A percentile compares a stretch with the other conserved stretches of the same genome.
phyloP scores from a whole-genome alignment of 2,329 filamentous ascomycete species.

The Scedosporium boydii region DNA sequence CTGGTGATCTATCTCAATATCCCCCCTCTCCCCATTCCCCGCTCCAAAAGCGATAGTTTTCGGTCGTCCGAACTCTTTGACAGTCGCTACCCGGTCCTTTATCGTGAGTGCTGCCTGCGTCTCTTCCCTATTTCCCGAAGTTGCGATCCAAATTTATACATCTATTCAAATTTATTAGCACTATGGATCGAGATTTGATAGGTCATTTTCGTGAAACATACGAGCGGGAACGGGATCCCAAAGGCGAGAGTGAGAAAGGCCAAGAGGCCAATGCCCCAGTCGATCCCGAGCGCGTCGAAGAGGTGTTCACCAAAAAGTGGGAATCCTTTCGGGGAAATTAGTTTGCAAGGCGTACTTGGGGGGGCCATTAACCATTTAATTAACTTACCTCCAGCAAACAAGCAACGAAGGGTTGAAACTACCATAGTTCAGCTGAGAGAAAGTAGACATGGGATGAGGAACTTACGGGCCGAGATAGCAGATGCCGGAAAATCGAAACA shows the following conservation, averaged over 20 bases:
- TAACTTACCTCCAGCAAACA: slow-evolving; percentile 2
- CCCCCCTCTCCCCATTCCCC: too few relatives aligned
- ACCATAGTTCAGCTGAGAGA: not conserved
- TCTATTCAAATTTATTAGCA: not conserved
- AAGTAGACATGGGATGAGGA: not conserved
- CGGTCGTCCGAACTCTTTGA: too few relatives aligned
- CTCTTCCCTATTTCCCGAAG: not conserved
- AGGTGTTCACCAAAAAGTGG: slow-evolving; percentile 2
- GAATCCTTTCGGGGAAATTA: not conserved
- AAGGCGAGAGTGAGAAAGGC: slow-evolving; percentile 1
- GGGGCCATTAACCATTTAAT: not conserved
- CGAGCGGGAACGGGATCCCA: not conserved
- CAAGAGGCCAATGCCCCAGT: slow-evolving; percentile 5
- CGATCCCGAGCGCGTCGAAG: not conserved
- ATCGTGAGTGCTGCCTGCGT: not conserved
- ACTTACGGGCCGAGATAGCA: slow-evolving; percentile 2
- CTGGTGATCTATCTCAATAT: too few relatives aligned
- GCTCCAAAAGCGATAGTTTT: too few relatives aligned
- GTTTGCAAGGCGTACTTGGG: not conserved
- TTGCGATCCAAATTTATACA: not conserved
- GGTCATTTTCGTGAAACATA: not conserved
- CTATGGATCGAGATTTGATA: not conserved
- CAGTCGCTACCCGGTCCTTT: too few relatives aligned
- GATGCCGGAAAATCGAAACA: slow-evolving; percentile 2
- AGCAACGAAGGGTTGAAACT: not conserved